Evolutionary conservation across 495 filamentous ascomycete species (phyloP), one percentile per base, ranked within the genome.

Genomic region (Astrothelium subdiscretum): DNA sequence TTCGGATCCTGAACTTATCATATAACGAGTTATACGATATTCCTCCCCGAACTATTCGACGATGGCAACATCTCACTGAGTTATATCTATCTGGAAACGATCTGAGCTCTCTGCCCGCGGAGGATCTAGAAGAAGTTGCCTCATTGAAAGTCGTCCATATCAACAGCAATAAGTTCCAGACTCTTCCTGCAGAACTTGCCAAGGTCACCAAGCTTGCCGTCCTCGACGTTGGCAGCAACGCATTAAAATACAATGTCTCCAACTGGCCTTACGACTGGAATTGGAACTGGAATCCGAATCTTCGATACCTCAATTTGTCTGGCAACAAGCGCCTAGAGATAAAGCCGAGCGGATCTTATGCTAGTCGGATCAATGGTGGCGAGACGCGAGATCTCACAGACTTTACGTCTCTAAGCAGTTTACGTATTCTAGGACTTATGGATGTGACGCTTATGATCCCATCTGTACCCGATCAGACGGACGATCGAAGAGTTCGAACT

Each of bases 191-290:
- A 1, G 94, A 99, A 71, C 85, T 99, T 32, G 94, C 90, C 59
- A 92, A 96, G 73, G 90, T 96, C 20, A 86, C 88, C 71, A 95
- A 92, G 74, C 81, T 96, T 29, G 80, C 92, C 10, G 86, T 96
- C 26, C 78, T 99, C 42, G 94, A 99, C 75, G 92, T 94, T 65
- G 92, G 92, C 59, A 97, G 89, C 78, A 99, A 99, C 68, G 81
- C 80, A n/a, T 80, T 99, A 52, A 99, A 97, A 72, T 99, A 99
- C 78, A 99, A 99, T 70, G 92, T 99, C 35, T 94, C 91, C 29
- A 99, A 99, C 70, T 96, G 95, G 82, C 94, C 95, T 0, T 99
- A 99, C 69, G 94, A 99, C 71, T 99, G 94, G 94, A 99, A 99
- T 68, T 99, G 94, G 94, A 97, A 97, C 72, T 90, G 92, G 81